phyloP scores from a whole-genome alignment of 2,329 filamentous ascomycete genomes.

The Cercospora zeina region DNA sequence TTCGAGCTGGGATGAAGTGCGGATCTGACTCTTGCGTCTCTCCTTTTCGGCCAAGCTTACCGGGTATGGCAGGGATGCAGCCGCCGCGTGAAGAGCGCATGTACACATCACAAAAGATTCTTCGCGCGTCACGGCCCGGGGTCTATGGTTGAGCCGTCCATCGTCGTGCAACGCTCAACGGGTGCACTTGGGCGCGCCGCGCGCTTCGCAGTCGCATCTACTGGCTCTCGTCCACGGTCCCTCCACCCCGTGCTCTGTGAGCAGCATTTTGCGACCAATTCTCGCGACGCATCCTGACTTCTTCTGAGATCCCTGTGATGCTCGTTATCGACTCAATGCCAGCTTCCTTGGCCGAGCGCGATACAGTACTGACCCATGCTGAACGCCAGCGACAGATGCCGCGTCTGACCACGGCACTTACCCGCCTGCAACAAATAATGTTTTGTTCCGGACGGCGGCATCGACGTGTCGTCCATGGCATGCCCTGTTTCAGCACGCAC shows the following conservation, averaged over 20 bases:
- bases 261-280: conserved; percentile 5
- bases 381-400: conserved; percentile 17
- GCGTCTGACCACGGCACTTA: conserved; percentile 12
- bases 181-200: background rate
- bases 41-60: background rate
- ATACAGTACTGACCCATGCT: conserved; percentile 7
- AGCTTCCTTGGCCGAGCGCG: background rate
- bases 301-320: background rate
- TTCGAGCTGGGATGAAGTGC: background rate
- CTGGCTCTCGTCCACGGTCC: background rate
- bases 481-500: conserved; percentile 13
- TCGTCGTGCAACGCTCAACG: conserved; percentile 5
- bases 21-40: background rate
- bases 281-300: conserved; percentile 8
- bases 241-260: background rate
- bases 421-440: background rate
- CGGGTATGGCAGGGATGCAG: background rate
- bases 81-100: background rate
- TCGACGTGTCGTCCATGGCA: conserved; percentile 20
- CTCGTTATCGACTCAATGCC: background rate
- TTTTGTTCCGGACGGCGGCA: conserved; percentile 18
- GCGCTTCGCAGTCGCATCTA: background rate
- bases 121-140: background rate
- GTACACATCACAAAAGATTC: conserved; percentile 5
- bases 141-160: background rate